These are phyloP conservation scores for Hemisphaericaspora subhashii DNA, from an alignment of 1,139 yeast species.

Conservation along the genomic window DNA sequence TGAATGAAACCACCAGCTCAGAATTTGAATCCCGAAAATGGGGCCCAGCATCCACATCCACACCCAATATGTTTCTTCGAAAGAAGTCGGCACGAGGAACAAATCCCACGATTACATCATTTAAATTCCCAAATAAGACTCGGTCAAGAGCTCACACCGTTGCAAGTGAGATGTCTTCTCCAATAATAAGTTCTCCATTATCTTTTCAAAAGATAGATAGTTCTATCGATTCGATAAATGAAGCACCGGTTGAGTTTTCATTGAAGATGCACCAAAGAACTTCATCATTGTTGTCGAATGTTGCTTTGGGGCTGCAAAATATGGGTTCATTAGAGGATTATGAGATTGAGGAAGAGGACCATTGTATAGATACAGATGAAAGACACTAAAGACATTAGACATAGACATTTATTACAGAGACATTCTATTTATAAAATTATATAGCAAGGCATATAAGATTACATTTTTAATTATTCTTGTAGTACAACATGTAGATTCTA, in stretches of 20 bases:
- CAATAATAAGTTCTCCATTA: slow-evolving; percentile 37
- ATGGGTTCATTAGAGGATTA: slow-evolving; percentile 26
- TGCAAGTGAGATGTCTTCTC: slow-evolving; percentile 24
- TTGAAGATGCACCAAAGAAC: slow-evolving; percentile 13
- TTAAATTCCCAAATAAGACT: slow-evolving; percentile 8
- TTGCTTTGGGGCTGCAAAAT: slow-evolving; percentile 21
- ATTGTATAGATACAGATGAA: neutral
- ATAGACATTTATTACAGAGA: too few relatives aligned
- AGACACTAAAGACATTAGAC: neutral
- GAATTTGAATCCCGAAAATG: slow-evolving; percentile 10
- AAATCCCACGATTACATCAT: slow-evolving; percentile 4
- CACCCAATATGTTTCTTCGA: neutral
- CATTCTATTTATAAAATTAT: too few relatives aligned
- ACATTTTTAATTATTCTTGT: too few relatives aligned
- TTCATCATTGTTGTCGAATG: slow-evolving; percentile 24
- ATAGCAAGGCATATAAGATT: too few relatives aligned
- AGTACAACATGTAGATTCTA: too few relatives aligned
- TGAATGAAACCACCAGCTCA: slow-evolving; percentile 11
- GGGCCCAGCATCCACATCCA: neutral
- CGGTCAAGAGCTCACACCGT: slow-evolving; percentile 7
- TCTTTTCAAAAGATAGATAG: slow-evolving; percentile 22
- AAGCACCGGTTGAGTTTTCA: slow-evolving; percentile 42
- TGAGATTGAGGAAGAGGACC: slow-evolving; percentile 28
- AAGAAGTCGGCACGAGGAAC: slow-evolving; percentile 12
- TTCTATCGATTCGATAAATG: slow-evolving; percentile 41